Base-by-base conservation (phyloP, 345 rosid genomes). In the Linum tenue region DNA sequence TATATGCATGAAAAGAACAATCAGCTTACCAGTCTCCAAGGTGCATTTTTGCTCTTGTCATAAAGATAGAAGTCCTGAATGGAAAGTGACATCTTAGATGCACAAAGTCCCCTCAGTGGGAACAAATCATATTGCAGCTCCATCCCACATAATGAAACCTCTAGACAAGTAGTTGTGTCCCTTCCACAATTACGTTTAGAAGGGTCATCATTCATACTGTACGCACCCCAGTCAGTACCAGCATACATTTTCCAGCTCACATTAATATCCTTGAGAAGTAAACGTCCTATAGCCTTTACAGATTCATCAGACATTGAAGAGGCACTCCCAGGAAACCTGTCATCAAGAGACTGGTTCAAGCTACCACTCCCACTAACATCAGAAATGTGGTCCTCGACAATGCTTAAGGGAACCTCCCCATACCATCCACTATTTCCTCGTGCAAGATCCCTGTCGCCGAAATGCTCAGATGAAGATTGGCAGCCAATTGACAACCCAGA, bases 351-450 rank as follows among this genome's bases (percentile, higher is more conserved):
- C 63, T 70, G 79, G 78, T 83, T 73, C 69, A 64, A 59, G 40
- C 58, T 64, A 68, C 83, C 72, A 77, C 73, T 74, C 62, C 77
- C 84, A 74, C 78, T 78, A 76, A 75, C 69, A 77, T 84, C 88
- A 69, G 85, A 75, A 69, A 90, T 79, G 80, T 94, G 97, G 75
- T 90, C 78, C 77, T 90, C 99, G 10, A 82, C 77, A 68, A 94
- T 77, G 76, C 70, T 82, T 37, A 84, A 55, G 68, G 84, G 72
- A 39, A 73, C 16, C 68, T 82, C 89, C 31, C 73, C 76, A 68
- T 88, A 94, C 99, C 97, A 94, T 67, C 99, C 95, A 70, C 77
- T 64, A 62, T 65, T 78, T 67, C 77, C 86, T 73, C 81, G 83
- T 65, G 73, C 84, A 75, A 73, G 64, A 71, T 82, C 84, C 67